Evolutionary conservation across 2,329 filamentous ascomycete species (phyloP).

Genomic region (Amphichorda felina): DNA sequence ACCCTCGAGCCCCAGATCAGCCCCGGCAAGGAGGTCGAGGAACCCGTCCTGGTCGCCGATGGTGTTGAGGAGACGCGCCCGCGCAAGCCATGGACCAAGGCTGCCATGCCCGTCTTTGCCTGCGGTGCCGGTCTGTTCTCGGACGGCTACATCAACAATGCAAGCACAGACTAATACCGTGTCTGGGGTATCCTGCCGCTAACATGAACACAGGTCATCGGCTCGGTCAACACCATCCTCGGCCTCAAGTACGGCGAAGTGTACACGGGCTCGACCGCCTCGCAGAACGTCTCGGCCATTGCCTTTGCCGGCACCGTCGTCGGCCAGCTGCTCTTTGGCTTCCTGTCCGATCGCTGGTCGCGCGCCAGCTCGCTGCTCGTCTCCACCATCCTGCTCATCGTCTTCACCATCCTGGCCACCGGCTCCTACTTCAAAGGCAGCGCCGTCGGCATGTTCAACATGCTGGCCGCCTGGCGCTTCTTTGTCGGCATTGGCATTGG

Average conservation of each 20-base stretch:
- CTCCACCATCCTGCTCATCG: slow-evolving; percentile 71
- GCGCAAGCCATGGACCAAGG: slow-evolving; percentile 10
- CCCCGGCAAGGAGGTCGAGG: too few species aligned
- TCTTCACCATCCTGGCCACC: slow-evolving; percentile 72
- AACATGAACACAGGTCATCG: slow-evolving; percentile 54
- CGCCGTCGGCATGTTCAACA: slow-evolving; percentile 59
- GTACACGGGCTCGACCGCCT: slow-evolving; percentile 59
- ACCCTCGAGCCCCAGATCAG: too few species aligned
- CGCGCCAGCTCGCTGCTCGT: slow-evolving; percentile 70
- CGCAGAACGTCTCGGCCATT: slow-evolving; percentile 67
- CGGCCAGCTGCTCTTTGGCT: slow-evolving; percentile 72
- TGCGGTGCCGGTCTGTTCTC: slow-evolving; percentile 86
- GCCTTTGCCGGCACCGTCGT: slow-evolving; percentile 80
- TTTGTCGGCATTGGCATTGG: slow-evolving; percentile 74
- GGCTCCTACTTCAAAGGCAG: slow-evolving; percentile 66
- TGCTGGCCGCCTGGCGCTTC: slow-evolving; percentile 72
- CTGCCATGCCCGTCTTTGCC: slow-evolving; percentile 59
- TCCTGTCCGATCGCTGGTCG: slow-evolving; percentile 72
- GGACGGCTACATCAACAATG: slow-evolving; percentile 85
- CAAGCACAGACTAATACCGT: slow-evolving; percentile 21
- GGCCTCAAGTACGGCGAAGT: slow-evolving; percentile 51
- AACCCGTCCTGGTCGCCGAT: not conserved
- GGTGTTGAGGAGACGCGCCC: slow-evolving; percentile 3
- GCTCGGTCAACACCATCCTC: slow-evolving; percentile 73
- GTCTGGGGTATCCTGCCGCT: too few species aligned